Base-by-base conservation (phyloP, 768 basidiomycete species). In the Amanita polypyramis region DNA sequence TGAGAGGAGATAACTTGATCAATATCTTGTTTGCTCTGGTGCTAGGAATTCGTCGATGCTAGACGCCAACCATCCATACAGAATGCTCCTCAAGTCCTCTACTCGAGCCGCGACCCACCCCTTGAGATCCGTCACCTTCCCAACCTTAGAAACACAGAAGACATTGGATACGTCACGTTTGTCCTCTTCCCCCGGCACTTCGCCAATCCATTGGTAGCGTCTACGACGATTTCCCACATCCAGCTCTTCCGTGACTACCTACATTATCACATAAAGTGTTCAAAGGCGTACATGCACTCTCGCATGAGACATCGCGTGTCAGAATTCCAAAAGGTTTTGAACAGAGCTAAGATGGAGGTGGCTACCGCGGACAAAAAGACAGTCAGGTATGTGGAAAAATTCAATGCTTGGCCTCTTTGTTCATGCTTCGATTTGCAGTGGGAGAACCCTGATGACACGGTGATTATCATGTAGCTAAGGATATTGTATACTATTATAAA, bases 181-280 rank as follows among this genome's bases (percentile, higher is more conserved):
- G 91, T 99, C 48, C 78, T 98, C 47, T 98, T 92, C 72, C 95
- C 96, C 20, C 90, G 92, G 37, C 96, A 98, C 72, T 97, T 97
- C 64, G 64, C 76, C 52, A 86, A 81, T 56, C 71, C 79, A 2
- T 63, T 72, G 15, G 70, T 77, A 15, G 86, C 91, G 11, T 71
- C 77, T 2, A 70, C 73, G 33, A 93, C 92, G 11, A 96, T 97
- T 61, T 93, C 92, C 23, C 91, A 91, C 57, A 87, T 98, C 58
- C 91, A 97, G 62, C 72, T 95, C 20, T 98, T 99, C 85, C 80
- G 96, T 48, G 92, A 97, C 65, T 97, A 97, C 61, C 73, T 99
- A n/a, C 96, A 99, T 67, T 98, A 98, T 65, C 95, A 98, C 62
- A 96, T 99, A 76, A 98, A 95, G 59, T 94, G 92, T 62, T 93